phyloP scores from a whole-genome alignment of 1,284 basidiomycete genomes.

The Cryptococcus amylolentus region DNA sequence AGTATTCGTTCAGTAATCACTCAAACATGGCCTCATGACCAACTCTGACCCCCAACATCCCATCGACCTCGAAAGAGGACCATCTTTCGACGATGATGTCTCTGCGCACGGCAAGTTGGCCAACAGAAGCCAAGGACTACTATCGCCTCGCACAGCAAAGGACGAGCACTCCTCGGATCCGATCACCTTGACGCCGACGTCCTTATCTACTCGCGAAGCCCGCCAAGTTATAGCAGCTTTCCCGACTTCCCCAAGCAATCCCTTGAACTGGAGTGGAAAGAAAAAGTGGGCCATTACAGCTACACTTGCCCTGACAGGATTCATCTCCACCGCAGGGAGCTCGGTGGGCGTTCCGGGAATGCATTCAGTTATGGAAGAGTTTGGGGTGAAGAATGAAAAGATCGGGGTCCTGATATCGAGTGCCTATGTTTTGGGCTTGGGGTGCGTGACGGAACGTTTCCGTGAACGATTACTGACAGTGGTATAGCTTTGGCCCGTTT shows the following conservation, averaged over 20 bases:
- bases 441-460: constrained; percentile 22
- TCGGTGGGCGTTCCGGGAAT: constrained; percentile 44
- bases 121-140: too few species aligned
- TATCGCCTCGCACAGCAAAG: too few species aligned
- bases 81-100: too few species aligned
- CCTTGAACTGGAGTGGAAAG: constrained; percentile 35
- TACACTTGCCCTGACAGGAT: constrained; percentile 41
- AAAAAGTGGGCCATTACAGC: constrained; percentile 35
- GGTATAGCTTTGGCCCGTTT: constrained; percentile 47
- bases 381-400: constrained; percentile 35
- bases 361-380: constrained; percentile 32
- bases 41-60: too few species aligned
- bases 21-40: too few species aligned
- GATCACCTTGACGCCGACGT: constrained; percentile 20
- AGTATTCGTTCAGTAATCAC: too few species aligned
- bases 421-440: constrained; percentile 45
- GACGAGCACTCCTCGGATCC: too few species aligned
- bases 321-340: constrained; percentile 43
- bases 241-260: constrained; percentile 31
- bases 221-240: constrained; percentile 28
- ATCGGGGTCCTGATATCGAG: constrained; percentile 40
- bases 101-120: too few species aligned
- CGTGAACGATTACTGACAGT: not conserved
- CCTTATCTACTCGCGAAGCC: constrained; percentile 17
- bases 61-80: too few species aligned